Evolutionary conservation across 2,329 filamentous ascomycete genomes (phyloP).

Genomic region (Colletotrichum simmondsii): DNA sequence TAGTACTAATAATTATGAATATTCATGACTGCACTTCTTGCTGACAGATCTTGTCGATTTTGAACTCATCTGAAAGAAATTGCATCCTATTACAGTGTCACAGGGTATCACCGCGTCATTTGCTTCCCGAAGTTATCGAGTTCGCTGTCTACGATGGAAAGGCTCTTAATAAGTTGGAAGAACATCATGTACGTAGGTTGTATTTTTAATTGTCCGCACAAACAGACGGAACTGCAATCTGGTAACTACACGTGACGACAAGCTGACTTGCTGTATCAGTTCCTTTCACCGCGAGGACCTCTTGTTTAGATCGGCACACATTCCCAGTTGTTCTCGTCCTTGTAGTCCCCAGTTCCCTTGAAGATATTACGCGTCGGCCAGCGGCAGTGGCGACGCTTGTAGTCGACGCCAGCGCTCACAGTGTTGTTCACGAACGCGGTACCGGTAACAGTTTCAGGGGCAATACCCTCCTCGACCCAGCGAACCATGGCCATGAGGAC

Average conservation of each 20-base stretch:
- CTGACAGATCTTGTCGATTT: not conserved
- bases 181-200: too few species aligned
- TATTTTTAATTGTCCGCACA: too few species aligned
- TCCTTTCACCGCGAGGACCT: not conserved
- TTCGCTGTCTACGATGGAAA: too few species aligned
- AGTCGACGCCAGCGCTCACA: constrained; percentile 40
- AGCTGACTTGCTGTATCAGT: not conserved
- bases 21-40: not conserved
- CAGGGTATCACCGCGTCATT: too few species aligned
- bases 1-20: not conserved
- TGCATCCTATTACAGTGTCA: too few species aligned
- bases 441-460: constrained; percentile 50
- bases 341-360: constrained; percentile 30
- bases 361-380: constrained; percentile 47
- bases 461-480: constrained; percentile 56
- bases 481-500: constrained; percentile 56
- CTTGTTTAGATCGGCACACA: not conserved
- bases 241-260: not conserved
- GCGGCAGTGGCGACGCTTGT: constrained; percentile 46
- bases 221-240: too few species aligned
- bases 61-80: too few species aligned
- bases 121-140: too few species aligned
- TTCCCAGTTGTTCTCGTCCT: constrained; percentile 29
- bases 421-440: constrained; percentile 44
- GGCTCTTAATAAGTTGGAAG: accelerated